Percentiles rank a stretch among this genome's conserved stretches.
These are phyloP conservation scores for Schwanniomyces polymorphus DNA, from an alignment of 805 yeast species.

Conservation along the genomic window DNA sequence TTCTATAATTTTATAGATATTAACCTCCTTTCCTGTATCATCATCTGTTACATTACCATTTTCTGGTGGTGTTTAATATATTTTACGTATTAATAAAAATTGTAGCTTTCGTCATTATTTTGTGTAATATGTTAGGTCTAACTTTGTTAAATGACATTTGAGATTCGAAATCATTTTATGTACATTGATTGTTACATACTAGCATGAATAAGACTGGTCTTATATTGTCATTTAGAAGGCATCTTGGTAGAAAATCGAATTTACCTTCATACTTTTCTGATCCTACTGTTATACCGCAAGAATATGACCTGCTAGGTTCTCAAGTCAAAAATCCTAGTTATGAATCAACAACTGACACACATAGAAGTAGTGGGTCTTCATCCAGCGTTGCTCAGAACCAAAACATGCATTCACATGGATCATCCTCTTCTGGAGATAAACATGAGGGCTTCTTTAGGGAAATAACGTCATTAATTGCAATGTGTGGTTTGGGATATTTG, in stretches of 20 bases:
- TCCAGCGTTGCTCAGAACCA: background rate
- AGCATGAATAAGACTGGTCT: background rate
- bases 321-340: background rate
- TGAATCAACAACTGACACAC: background rate
- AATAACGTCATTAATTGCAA: slow-evolving; percentile 40
- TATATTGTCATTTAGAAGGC: background rate
- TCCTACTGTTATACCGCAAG: slow-evolving; percentile 18
- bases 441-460: slow-evolving; percentile 27
- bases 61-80: slow-evolving; percentile 6
- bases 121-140: background rate
- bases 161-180: background rate
- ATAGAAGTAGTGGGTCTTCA: background rate
- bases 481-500: slow-evolving; percentile 45
- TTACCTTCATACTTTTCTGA: slow-evolving; percentile 22
- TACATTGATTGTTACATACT: background rate
- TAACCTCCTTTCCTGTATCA: slow-evolving; percentile 5
- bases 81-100: slow-evolving; percentile 3
- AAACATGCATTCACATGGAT: background rate
- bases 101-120: background rate
- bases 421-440: background rate
- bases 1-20: slow-evolving; percentile 2
- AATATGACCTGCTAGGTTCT: slow-evolving; percentile 6
- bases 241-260: background rate
- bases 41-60: slow-evolving; percentile 5
- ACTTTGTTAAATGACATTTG: background rate